A percentile compares a stretch with the other conserved stretches of the same genome.
Evolutionary conservation across 129 eudicot genomes (phyloP).

Genomic region (Glebionis coronaria): DNA sequence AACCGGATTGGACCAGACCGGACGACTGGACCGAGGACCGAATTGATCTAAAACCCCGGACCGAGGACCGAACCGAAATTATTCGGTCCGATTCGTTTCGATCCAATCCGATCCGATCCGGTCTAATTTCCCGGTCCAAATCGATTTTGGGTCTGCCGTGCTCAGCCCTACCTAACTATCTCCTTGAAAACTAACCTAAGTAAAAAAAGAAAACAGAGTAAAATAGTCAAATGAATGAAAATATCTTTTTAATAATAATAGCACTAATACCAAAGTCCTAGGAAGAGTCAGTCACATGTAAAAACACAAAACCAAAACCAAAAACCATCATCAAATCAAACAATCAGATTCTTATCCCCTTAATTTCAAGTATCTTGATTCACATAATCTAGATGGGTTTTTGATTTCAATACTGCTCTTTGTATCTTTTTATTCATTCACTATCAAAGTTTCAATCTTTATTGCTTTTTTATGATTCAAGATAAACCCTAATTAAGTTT

Average conservation of each 20-base stretch:
- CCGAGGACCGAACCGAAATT: too few relatives aligned
- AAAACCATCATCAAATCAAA: not conserved
- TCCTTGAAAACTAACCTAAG: too few relatives aligned
- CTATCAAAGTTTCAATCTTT: conserved; percentile 25
- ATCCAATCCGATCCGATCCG: too few relatives aligned
- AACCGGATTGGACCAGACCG: too few relatives aligned
- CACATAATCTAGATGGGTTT: conserved; percentile 14
- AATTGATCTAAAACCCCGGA: too few relatives aligned
- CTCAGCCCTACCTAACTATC: too few relatives aligned
- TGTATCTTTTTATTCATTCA: not conserved
- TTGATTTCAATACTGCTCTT: not conserved
- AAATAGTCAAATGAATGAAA: too few relatives aligned
- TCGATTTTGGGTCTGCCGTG: too few relatives aligned
- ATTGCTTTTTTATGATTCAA: conserved; percentile 22
- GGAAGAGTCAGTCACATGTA: not conserved
- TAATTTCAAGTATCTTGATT: not conserved
- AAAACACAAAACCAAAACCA: not conserved
- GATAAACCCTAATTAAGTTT: conserved; percentile 14
- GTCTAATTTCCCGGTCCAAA: too few relatives aligned
- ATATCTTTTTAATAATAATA: not conserved
- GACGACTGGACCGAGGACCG: too few relatives aligned
- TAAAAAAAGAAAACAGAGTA: too few relatives aligned
- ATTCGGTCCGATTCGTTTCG: too few relatives aligned
- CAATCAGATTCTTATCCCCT: conserved; percentile 20
- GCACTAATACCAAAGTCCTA: not conserved